A percentile compares a stretch with the other conserved stretches of the same genome.
Evolutionary conservation across 371 early-diverging fungal species (phyloP).

Genomic region (Mortierella sp.): DNA sequence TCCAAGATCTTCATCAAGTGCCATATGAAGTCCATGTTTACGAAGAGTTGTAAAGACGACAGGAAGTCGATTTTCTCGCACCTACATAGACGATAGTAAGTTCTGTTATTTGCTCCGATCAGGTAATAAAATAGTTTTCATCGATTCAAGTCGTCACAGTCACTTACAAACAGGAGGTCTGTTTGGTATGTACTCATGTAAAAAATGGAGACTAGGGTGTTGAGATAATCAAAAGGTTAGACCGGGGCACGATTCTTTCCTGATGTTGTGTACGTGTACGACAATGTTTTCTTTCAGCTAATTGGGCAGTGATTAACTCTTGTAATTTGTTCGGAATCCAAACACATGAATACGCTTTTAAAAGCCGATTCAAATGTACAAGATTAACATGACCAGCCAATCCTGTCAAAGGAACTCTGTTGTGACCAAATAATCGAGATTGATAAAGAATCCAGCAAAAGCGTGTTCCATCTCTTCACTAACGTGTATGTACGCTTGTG

Average conservation of each 20-base stretch:
- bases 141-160: neutral
- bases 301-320: neutral
- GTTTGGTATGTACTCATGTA: constrained; percentile 84
- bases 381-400: neutral
- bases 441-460: constrained; percentile 1
- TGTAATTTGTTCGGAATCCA: neutral
- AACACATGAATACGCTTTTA: constrained; percentile 15
- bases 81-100: constrained; percentile 54
- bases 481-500: neutral
- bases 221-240: constrained; percentile 1
- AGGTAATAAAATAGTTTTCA: neutral
- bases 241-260: neutral
- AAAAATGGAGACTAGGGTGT: constrained; percentile 64
- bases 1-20: constrained; percentile 52
- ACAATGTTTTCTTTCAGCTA: neutral
- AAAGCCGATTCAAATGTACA: neutral
- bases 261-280: neutral
- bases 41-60: constrained; percentile 70
- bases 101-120: neutral
- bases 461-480: neutral
- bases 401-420: neutral
- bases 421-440: constrained; percentile 13
- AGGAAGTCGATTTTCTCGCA: constrained; percentile 71
- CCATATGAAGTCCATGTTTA: constrained; percentile 66
- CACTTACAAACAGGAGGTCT: constrained; percentile 77